Base-by-base conservation (phyloP, 257 asterid genomes). In the Scutellaria barbata region DNA sequence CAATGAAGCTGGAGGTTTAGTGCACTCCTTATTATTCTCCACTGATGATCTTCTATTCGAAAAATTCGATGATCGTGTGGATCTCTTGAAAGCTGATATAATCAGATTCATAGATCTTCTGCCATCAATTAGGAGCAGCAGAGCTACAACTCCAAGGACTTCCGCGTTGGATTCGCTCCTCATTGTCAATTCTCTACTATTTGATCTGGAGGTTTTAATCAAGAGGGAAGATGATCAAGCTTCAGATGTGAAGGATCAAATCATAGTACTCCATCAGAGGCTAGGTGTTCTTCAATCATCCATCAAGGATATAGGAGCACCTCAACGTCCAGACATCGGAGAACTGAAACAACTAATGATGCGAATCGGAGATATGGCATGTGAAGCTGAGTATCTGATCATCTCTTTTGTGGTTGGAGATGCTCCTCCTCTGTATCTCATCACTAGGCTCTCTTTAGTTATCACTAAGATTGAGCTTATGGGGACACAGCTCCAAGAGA, bases 371-470 rank as follows among this genome's bases (percentile, higher is more conserved):
- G 72, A 64, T 11, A 40, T 40, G 58, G 82, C 57, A 5, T 52
- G 20, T 67, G 75, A 60, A 69, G 71, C 55, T n/a, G 75, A 72
- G 7, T 72, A 72, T 20, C 22, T 61, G 6, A n/a, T 71, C 48
- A 20, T 13, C 55, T 60, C 65, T 4, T 64, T 52, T 30, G 5
- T 41, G 35, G 25, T n/a, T 16, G 40, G 59, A 37, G 68, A 71
- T 71, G 68, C 50, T 61, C 73, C 73, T 1, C 0, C 17, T 0
- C 45, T 72, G 79, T 73, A 70, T 16, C 7, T 60, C 51, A 13
- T 2, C 42, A 9, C 10, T 4, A 62, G 64, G 73, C 51, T 76
- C 42, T 1, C 8, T 8, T 4, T 11, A 5, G 5, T 75, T 37
- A 59, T 60, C 14, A 13, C 14, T 20, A 46, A 58, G 68, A 33